Evolutionary conservation across 139 green algal species (phyloP), one percentile per base, ranked within the genome.

Genomic region (Edaphochlamys debaryana): DNA sequence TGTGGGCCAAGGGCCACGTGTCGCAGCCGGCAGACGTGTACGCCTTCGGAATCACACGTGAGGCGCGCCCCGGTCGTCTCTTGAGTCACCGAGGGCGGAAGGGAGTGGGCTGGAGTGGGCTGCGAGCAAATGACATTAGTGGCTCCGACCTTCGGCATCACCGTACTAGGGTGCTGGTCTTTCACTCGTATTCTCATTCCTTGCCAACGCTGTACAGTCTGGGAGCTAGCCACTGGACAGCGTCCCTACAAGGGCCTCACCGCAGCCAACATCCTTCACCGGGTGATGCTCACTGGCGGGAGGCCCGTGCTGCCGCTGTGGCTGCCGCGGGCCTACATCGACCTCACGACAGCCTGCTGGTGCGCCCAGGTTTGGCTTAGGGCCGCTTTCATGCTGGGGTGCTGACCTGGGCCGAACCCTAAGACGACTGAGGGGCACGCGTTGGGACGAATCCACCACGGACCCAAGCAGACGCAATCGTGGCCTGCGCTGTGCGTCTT

Each of bases 1-100:
- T 82, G 23, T 82, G 76, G 76, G 66, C 63, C 42, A 73, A 82
- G 76, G 76, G 76, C 42, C 76, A 82, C 63, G 41, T 82, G 42
- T 82, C 76, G 40, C 76, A 73, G 76, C 76, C 22, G 32, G 76
- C 63, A 2, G 76, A 82, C 34, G 76, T 82, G 20, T 82, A 82
- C 34, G 62, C 76, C 23, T 82, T 66, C 45, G 76, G 63, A n/a
- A n/a, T n/a, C n/a, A n/a, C n/a, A n/a, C n/a, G n/a, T n/a, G 41
- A 72, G n/a, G n/a, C n/a, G n/a, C n/a, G n/a, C n/a, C n/a, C n/a
- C n/a, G n/a, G n/a, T n/a, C n/a, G n/a, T n/a, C n/a, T 82, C 60
- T 48, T 48, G 41, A 9, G 75, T 82, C n/a, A 82, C 58, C 48
- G 34, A 13, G 66, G n/a, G n/a, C n/a, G 36, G 11, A 19, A 1